A percentile compares a stretch with the other conserved stretches of the same genome.
Conservation (phyloP, 106 monocot species). For the Dendrobium nobile region DNA sequence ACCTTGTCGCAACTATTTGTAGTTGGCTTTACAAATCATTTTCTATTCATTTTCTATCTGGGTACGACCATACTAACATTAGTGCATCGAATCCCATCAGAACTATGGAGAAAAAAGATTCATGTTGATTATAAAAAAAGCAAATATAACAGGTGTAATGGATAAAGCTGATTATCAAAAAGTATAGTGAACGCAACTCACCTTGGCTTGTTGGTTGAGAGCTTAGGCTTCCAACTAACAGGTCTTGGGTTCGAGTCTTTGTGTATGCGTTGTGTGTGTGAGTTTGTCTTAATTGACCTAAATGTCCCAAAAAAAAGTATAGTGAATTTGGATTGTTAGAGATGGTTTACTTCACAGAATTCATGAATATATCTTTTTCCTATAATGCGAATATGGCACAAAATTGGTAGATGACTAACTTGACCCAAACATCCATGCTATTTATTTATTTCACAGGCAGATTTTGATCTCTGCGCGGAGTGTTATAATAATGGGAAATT, state of each 20-base stretch:
- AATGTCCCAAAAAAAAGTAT: background rate
- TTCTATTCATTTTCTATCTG: background rate
- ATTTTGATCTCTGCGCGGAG: slow-evolving; percentile 91
- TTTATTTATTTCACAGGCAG: slow-evolving; percentile 50
- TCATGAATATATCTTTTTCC: background rate
- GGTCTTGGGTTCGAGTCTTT: too few species aligned
- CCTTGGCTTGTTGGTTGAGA: too few species aligned
- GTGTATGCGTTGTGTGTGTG: too few species aligned
- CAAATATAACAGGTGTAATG: background rate
- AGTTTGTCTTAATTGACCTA: too few species aligned
- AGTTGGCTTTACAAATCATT: background rate
- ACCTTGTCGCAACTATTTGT: background rate
- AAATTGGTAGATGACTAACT: background rate
- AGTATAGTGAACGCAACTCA: background rate
- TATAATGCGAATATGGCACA: background rate
- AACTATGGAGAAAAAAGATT: too few species aligned
- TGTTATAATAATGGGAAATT: slow-evolving; percentile 82
- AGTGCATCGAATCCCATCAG: background rate
- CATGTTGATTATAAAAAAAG: background rate
- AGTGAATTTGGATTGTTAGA: background rate
- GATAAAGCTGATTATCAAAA: background rate
- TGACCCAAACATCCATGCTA: background rate
- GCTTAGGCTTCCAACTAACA: too few species aligned
- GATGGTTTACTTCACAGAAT: background rate
- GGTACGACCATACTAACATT: background rate